Evolutionary conservation across 441 rosid genomes (phyloP).

Genomic region (Flueggea neowawraea): DNA sequence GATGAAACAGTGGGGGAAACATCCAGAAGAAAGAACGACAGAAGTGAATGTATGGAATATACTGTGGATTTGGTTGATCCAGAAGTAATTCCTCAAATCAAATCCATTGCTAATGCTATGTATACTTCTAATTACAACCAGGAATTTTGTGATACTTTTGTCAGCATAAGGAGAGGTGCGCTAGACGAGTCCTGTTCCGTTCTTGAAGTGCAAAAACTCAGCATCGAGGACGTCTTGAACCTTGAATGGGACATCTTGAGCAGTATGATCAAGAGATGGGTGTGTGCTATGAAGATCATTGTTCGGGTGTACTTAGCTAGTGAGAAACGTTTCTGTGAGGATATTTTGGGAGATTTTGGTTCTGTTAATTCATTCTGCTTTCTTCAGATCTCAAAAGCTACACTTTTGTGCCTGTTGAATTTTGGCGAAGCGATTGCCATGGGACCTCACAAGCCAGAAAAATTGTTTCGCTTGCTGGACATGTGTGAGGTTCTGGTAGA

Average conservation of each 20-base stretch:
- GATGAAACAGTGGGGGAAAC: conserved; percentile 40
- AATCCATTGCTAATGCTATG: conserved; percentile 66
- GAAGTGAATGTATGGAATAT: conserved; percentile 19
- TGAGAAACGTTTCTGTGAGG: conserved; percentile 57
- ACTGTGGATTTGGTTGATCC: conserved; percentile 49
- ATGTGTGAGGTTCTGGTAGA: conserved; percentile 63
- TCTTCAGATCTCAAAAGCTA: conserved; percentile 52
- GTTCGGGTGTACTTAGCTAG: conserved; percentile 47
- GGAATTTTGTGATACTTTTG: conserved; percentile 51
- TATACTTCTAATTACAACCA: conserved; percentile 45
- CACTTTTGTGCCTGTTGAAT: conserved; percentile 53
- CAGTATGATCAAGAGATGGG: conserved; percentile 62
- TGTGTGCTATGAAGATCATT: conserved; percentile 48
- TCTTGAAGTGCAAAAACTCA: conserved; percentile 46
- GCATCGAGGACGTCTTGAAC: conserved; percentile 61
- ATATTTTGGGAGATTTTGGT: conserved; percentile 51
- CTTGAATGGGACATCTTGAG: conserved; percentile 54
- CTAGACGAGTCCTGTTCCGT: conserved; percentile 41
- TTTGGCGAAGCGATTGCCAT: conserved; percentile 67
- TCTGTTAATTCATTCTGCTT: conserved; percentile 42
- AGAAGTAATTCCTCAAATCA: conserved; percentile 45
- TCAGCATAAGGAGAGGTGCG: conserved; percentile 46
- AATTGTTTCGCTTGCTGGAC: conserved; percentile 56
- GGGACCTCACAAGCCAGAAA: conserved; percentile 59
- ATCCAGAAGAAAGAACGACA: conserved; percentile 20